Base-by-base conservation (phyloP, 2,329 filamentous ascomycete species). In the Zasmidium citrigriseum region DNA sequence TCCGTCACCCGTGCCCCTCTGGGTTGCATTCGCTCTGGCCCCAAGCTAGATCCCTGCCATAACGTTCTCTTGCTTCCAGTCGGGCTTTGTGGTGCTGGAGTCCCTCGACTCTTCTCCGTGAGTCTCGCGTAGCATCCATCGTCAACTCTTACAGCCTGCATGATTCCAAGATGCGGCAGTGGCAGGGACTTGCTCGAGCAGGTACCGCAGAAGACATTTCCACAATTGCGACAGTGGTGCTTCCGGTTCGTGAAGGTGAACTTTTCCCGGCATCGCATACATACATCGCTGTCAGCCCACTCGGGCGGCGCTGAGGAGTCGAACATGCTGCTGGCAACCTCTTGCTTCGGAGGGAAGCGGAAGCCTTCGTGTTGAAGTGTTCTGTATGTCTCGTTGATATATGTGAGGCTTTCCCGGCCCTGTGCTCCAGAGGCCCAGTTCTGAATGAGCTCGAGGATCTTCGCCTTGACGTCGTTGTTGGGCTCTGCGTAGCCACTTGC, bases 171-270 rank as follows among this genome's bases (percentile, higher is more conserved):
- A 72, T 98, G 95, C 14, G 95, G 93, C 16, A 99, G 80, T 4
- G 95, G 89, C 44, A 96, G 83, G 21, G 84, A 86, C 78, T 98
- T 98, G 79, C 86, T 88, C 14, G 93, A 98, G 72, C 95, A 99
- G 68, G 95, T 88, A 64, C 93, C 91, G 72, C 96, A 96, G 73
- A 99, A 99, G 69, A 96, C 95, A 75, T 95, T 96, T 52, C 95
- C 95, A 71, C 95, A 99, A 75, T 99, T 99, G 65, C 95, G 88
- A 71, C 95, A 99, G 75, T 99, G 95, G 73, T 99, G 95, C 73
- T 98, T 99, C 70, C 95, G 88, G 75, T 99, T 99, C 56, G 93
- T 99, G 72, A 99, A 97, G 49, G 91, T 97, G 70, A 99, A 99
- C 18, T 91, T 78, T 12, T 93, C 97, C 67, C 95, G 87, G 75